Percentiles rank a stretch among this genome's conserved stretches.
Evolutionary conservation across 2,329 filamentous ascomycete species (phyloP).

Genomic region (Periconia sp.): DNA sequence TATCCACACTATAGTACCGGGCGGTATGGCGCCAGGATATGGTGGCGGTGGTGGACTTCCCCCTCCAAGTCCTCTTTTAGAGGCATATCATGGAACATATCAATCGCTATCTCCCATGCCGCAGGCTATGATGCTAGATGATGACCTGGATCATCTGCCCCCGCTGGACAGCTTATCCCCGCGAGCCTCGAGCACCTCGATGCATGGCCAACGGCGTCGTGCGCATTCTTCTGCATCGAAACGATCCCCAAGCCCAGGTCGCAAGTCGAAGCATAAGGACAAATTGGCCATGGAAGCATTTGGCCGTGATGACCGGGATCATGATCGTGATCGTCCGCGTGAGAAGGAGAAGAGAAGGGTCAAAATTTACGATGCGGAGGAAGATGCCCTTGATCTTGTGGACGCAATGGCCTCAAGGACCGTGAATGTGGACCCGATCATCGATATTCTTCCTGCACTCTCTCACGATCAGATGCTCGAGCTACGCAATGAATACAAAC

Average conservation of each 20-base stretch:
- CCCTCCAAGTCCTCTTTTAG: conserved; percentile 83
- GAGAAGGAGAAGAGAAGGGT: conserved; percentile 62
- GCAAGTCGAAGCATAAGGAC: conserved; percentile 33
- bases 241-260: conserved; percentile 37
- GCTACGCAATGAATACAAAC: conserved; percentile 88
- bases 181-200: conserved; percentile 32
- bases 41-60: conserved; percentile 53
- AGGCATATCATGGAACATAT: conserved; percentile 92
- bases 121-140: conserved; percentile 69
- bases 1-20: conserved; percentile 43
- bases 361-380: conserved; percentile 81
- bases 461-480: conserved; percentile 88
- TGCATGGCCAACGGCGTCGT: conserved; percentile 33
- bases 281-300: conserved; percentile 43
- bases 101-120: conserved; percentile 96
- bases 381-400: conserved; percentile 78
- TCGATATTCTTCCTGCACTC: conserved; percentile 82
- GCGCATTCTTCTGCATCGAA: conserved; percentile 38
- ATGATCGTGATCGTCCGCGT: conserved; percentile 18
- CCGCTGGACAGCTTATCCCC: conserved; percentile 41
- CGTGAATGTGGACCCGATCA: conserved; percentile 70
- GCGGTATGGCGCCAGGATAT: conserved; percentile 32
- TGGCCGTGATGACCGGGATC: conserved; percentile 31
- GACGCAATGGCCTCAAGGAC: conserved; percentile 73
- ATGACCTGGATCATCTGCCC: conserved; percentile 56